phyloP scores from a whole-genome alignment of 352 stramenopile species.

The Peronospora destructor region DNA sequence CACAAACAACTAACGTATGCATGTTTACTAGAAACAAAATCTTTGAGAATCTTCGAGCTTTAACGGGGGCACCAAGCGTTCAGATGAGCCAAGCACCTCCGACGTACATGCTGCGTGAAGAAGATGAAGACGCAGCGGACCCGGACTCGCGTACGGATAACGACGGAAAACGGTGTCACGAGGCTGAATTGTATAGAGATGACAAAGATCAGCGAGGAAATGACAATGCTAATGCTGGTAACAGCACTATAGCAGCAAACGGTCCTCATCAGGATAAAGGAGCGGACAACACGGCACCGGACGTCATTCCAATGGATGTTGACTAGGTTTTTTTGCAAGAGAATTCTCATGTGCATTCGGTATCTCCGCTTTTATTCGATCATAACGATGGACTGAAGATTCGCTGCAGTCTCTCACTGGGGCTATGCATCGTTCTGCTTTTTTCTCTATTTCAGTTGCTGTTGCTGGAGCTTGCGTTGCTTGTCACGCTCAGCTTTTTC shows the following conservation, averaged over 20 bases:
- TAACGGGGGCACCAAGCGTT: conserved; percentile 72
- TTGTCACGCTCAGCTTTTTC: conserved; percentile 84
- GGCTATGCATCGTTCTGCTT: neutral
- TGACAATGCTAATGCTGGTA: conserved; percentile 30
- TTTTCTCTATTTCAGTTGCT: conserved; percentile 25
- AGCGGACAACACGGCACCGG: conserved; percentile 46
- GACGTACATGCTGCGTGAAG: conserved; percentile 64
- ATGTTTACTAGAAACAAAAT: conserved; percentile 56
- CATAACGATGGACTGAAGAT: conserved; percentile 7
- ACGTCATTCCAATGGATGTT: conserved; percentile 72
- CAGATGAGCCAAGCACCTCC: conserved; percentile 75
- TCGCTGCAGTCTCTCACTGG: neutral
- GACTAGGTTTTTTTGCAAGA: conserved; percentile 32
- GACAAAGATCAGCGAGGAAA: conserved; percentile 73
- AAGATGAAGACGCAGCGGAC: conserved; percentile 71
- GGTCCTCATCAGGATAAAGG: conserved; percentile 23
- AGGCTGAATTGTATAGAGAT: conserved; percentile 78
- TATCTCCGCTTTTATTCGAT: conserved; percentile 10
- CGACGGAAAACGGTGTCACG: conserved; percentile 62
- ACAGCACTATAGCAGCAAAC: conserved; percentile 21
- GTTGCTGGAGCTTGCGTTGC: conserved; percentile 49
- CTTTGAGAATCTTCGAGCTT: conserved; percentile 70
- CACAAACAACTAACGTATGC: neutral
- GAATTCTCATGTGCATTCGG: neutral
- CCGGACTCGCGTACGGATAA: conserved; percentile 64